phyloP scores from a whole-genome alignment of 2,329 filamentous ascomycete species.

The Nothophaeocryptopus gaeumannii region DNA sequence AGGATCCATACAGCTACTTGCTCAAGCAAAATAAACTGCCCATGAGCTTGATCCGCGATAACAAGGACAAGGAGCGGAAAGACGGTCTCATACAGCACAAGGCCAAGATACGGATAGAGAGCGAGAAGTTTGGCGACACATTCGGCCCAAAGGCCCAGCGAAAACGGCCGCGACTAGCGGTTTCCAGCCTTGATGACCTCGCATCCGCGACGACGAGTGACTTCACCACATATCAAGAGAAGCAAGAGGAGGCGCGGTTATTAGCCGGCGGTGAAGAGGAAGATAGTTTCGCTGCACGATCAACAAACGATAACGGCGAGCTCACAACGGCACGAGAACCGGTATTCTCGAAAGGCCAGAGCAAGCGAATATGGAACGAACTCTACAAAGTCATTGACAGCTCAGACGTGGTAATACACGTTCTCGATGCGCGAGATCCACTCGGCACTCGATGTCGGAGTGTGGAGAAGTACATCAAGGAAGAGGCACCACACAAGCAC shows the following conservation, averaged over 20 bases:
- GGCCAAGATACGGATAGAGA: slow-evolving; percentile 91
- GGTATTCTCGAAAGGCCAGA: slow-evolving; percentile 92
- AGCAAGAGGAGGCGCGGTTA: slow-evolving; percentile 73
- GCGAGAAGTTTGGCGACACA: slow-evolving; percentile 77
- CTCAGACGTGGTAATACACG: slow-evolving; percentile 93
- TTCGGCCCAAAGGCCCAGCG: slow-evolving; percentile 92
- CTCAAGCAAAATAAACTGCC: slow-evolving; percentile 96
- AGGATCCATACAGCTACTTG: slow-evolving; percentile 90
- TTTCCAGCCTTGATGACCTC: slow-evolving; percentile 76
- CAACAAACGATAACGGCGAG: slow-evolving; percentile 32
- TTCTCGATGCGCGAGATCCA: slow-evolving; percentile 85
- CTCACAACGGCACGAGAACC: slow-evolving; percentile 55
- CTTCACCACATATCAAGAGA: slow-evolving; percentile 77
- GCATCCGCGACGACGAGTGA: slow-evolving; percentile 76
- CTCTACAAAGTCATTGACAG: slow-evolving; percentile 89
- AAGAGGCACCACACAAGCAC: slow-evolving; percentile 95
- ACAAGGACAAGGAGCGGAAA: slow-evolving; percentile 56
- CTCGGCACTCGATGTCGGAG: slow-evolving; percentile 85
- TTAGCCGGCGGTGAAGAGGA: slow-evolving; percentile 58
- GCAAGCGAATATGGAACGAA: slow-evolving; percentile 96
- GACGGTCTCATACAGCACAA: slow-evolving; percentile 89
- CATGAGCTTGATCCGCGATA: slow-evolving; percentile 87
- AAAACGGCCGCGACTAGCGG: slow-evolving; percentile 86
- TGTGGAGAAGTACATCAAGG: slow-evolving; percentile 87
- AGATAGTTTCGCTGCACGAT: slow-evolving; percentile 9